Evolutionary conservation across 1,284 basidiomycete genomes (phyloP), one percentile per base, ranked within the genome.

Genomic region (Sphaerobolus stellatus): DNA sequence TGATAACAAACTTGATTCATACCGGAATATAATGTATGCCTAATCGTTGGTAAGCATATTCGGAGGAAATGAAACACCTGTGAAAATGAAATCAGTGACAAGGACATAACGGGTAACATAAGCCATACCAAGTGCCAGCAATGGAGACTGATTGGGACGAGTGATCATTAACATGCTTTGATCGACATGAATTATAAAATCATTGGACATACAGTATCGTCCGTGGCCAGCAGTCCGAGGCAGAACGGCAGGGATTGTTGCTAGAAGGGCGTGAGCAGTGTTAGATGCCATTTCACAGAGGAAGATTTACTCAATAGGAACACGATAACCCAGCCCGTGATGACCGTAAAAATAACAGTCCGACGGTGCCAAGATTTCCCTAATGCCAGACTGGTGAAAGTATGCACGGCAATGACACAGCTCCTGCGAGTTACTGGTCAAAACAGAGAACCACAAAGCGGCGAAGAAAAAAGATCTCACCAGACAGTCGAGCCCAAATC

Each of bases 1-100:
- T 18, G 13, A 28, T n/a, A 22, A 14, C 53, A 78, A 69, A 66
- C 80, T 66, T 55, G 79, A 79, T 54, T 77, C 79, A 58, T 80
- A 61, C 44, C 77, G 80, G 52, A 48, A 50, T 41, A 44, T 50
- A 28, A 46, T 18, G 25, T 31, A 56, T 22, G 49, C 71, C 71
- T 45, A 82, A 68, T 25, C 75, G 73, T 56, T 77, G 67, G 5
- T 66, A 54, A 1, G 64, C 59, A 57, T 82, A 81, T 31, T 67
- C 62, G 16, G 73, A 67, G 7, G 78, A 69, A 33, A 83, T 82
- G 77, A 79, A 81, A 60, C 81, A 83, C 77, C 77, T 81, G 57
- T 75, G 73, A 22, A 25, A 20, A 22, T 13, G 2, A 7, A 8
- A 36, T 24, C 44, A n/a, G 5, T 40, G 34, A 16, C 30, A 18